phyloP scores from a whole-genome alignment of 148 eudicot genomes.

The Silene conica region DNA sequence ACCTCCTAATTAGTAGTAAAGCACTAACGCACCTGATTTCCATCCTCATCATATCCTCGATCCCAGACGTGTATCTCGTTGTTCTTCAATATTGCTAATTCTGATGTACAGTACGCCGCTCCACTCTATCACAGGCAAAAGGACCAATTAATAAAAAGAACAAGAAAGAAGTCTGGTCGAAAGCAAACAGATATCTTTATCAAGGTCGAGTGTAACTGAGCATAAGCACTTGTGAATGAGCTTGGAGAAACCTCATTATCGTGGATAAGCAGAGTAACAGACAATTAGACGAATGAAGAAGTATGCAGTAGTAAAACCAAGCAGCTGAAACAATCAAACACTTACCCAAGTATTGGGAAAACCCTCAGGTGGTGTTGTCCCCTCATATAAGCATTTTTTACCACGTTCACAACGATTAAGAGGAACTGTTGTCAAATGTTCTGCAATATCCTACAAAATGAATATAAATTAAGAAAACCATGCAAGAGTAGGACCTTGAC shows the following conservation, averaged over 20 bases:
- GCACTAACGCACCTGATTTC: conserved; percentile 64
- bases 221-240: not conserved
- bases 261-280: not conserved
- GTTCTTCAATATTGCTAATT: conserved; percentile 76
- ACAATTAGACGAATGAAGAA: not conserved
- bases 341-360: conserved; percentile 92
- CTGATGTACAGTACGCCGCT: conserved; percentile 68
- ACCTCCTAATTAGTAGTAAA: not conserved
- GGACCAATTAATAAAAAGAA: not conserved
- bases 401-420: conserved; percentile 92
- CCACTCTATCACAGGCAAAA: conserved; percentile 50
- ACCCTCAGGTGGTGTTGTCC: conserved; percentile 82
- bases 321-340: conserved; percentile 4
- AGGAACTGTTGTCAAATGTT: conserved; percentile 85
- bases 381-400: conserved; percentile 91
- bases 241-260: not conserved
- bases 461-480: not conserved
- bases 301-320: not conserved
- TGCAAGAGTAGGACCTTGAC: conserved; percentile 2
- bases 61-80: conserved; percentile 88
- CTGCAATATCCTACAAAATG: conserved; percentile 81
- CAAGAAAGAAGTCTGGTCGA: not conserved
- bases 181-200: not conserved
- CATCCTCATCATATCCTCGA: conserved; percentile 84
- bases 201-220: not conserved